phyloP scores from a whole-genome alignment of 768 basidiomycete species.

The Sutorius australiensis region DNA sequence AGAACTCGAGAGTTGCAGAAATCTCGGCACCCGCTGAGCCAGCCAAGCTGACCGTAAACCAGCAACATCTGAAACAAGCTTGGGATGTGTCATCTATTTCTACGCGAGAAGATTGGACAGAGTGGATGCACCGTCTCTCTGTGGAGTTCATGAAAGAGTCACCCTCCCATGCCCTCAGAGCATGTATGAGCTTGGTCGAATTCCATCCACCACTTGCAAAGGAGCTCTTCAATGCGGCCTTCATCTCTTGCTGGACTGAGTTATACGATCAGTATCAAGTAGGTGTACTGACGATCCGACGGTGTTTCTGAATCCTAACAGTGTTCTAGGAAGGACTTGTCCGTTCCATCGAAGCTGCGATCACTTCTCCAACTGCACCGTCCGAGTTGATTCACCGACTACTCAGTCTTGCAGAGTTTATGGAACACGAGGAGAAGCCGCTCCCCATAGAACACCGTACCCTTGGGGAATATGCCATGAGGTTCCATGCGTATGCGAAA shows the following conservation, averaged over 20 bases:
- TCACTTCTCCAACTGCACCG: conserved; percentile 72
- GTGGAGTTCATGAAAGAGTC: conserved; percentile 98
- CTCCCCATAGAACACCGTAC: conserved; percentile 91
- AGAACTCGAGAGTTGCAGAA: conserved; percentile 61
- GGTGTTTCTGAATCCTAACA: conserved; percentile 2
- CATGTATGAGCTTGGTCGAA: conserved; percentile 92
- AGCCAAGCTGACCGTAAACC: conserved; percentile 89
- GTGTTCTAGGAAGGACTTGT: conserved; percentile 84
- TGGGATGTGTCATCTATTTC: conserved; percentile 84
- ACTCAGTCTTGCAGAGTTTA: conserved; percentile 94
- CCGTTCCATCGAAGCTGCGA: conserved; percentile 80
- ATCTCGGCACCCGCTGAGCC: conserved; percentile 83
- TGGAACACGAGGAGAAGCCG: conserved; percentile 98
- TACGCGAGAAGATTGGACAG: conserved; percentile 86
- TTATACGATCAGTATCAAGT: conserved; percentile 97
- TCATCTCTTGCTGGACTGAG: conserved; percentile 96
- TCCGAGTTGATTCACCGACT: conserved; percentile 88
- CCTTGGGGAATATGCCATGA: conserved; percentile 90
- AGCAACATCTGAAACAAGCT: conserved; percentile 93
- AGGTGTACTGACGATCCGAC: neutral
- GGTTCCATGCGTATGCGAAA: conserved; percentile 93
- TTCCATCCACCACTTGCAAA: conserved; percentile 86
- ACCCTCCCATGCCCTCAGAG: conserved; percentile 94
- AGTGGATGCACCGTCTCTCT: conserved; percentile 91
- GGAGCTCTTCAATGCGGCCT: conserved; percentile 97